phyloP scores from a whole-genome alignment of 2,329 filamentous ascomycete species.

The Leptographium radiaticola region DNA sequence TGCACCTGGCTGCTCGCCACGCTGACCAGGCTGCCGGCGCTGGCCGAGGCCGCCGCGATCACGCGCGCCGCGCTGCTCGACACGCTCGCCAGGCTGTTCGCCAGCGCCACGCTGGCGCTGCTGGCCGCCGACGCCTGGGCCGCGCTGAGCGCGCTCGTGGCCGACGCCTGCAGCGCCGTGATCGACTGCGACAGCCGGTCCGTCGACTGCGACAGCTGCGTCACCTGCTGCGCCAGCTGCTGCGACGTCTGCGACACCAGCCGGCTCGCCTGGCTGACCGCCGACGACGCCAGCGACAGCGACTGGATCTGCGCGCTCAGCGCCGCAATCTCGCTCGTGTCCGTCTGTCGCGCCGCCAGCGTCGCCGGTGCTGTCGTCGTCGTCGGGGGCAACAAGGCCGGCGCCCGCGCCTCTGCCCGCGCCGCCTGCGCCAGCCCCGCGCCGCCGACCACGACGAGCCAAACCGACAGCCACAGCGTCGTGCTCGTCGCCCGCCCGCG shows the following conservation, averaged over 20 bases:
- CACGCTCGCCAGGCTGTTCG: conserved; percentile 15
- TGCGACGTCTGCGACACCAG: conserved; percentile 19
- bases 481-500: too few species aligned
- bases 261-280: conserved; percentile 17
- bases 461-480: too few species aligned
- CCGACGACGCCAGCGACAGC: conserved; percentile 17
- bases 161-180: conserved; percentile 13
- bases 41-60: conserved; percentile 16
- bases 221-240: conserved; percentile 17
- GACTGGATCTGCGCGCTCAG: conserved; percentile 18
- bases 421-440: too few species aligned
- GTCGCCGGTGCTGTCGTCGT: too few species aligned
- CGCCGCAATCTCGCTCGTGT: conserved; percentile 14
- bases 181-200: conserved; percentile 19
- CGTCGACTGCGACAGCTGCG: conserved; percentile 17
- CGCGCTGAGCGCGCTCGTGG: conserved; percentile 12
- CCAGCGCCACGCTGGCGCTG: conserved; percentile 16
- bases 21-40: conserved; percentile 12
- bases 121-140: conserved; percentile 15
- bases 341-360: conserved; percentile 12
- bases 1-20: conserved; percentile 16
- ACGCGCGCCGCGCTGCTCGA: conserved; percentile 16
- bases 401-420: too few species aligned
- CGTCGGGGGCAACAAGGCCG: background rate
- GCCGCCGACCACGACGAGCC: too few species aligned